Base-by-base conservation (phyloP, 805 yeast genomes). In the Kazachstania viticola region DNA sequence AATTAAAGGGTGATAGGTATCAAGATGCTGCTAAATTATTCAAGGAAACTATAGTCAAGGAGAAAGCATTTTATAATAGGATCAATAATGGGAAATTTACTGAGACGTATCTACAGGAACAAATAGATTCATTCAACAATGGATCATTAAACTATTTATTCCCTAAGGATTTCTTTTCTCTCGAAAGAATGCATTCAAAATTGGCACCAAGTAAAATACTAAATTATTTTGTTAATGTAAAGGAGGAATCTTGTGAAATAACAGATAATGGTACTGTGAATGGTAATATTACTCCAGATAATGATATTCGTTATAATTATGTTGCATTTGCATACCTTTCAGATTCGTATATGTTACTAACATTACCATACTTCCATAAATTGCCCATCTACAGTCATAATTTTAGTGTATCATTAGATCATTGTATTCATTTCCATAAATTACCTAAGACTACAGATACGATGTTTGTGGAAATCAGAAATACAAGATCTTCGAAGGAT, bases 351-450 rank as follows among this genome's bases (percentile, higher is more conserved):
- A 65, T 71, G 35, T 50, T 77, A 30, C 61, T 69, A 11, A 53
- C 75, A 2, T 56, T 73, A 21, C 71, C 70, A 41, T 64, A 78
- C 36, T 56, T 69, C 32, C 65, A 73, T 33, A 49, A 69, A 32
- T 51, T 65, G 26, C 65, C 64, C 15, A 45, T 66, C 49, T 62
- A 60, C 36, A 60, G 67, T 14, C 61, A 69, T 13, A 64, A 62
- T 23, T 65, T 71, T 39, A 67, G 74, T 12, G 76, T 74, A 3
- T 72, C 80, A 15, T 51, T 79, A 39, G 85, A 78, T 41, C 85
- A 79, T 46, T 56, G 74, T 0, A 65, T 80, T 21, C 75, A 75
- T 49, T 75, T 79, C 58, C 82, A 76, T 46, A 69, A 64, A 21
- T 29, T 44, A 15, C 56, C 56, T 33, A 57, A 63, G 26, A 56